Evolutionary conservation across 2,329 filamentous ascomycete species (phyloP).

Genomic region (Zymoseptoria ardabiliae): DNA sequence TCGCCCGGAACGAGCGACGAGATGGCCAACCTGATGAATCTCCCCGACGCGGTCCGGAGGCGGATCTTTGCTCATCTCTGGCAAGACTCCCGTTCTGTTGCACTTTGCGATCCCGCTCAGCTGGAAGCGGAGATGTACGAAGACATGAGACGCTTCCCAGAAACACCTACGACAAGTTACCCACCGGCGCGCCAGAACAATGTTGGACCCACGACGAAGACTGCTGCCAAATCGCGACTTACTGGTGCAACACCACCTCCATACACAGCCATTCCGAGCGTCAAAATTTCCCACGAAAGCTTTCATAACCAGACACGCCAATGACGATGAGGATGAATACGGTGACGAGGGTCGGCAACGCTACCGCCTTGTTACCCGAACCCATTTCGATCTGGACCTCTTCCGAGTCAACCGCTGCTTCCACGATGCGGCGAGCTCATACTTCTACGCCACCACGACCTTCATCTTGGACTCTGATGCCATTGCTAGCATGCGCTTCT

Average conservation of each 20-base stretch:
- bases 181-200: not conserved
- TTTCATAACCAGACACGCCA: not conserved
- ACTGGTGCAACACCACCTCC: not conserved
- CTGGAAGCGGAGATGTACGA: not conserved
- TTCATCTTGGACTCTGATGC: conserved; percentile 4
- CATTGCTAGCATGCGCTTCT: not conserved
- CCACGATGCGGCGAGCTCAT: not conserved
- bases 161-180: not conserved
- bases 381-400: not conserved
- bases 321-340: not conserved
- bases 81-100: not conserved
- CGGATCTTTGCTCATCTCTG: not conserved
- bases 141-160: not conserved
- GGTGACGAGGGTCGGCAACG: not conserved
- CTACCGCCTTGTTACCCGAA: not conserved
- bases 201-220: too few species aligned
- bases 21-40: not conserved
- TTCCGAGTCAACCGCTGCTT: not conserved
- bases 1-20: not conserved
- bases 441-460: conserved; percentile 1
- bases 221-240: not conserved
- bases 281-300: not conserved
- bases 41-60: not conserved
- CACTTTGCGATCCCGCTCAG: not conserved
- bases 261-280: not conserved